phyloP scores from a whole-genome alignment of 306 rosid species.

The Prunus mira region DNA sequence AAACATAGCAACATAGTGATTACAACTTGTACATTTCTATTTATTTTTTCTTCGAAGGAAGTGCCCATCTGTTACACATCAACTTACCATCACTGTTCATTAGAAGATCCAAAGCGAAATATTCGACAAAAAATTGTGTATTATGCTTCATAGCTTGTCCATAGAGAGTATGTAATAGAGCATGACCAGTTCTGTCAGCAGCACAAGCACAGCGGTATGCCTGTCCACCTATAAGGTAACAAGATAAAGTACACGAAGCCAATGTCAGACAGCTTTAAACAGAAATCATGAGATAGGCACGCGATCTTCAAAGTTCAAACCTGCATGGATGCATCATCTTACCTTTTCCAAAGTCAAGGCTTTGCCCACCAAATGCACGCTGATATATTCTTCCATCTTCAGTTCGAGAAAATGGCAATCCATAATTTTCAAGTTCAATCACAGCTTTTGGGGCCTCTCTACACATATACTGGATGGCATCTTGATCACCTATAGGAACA shows the following conservation, averaged over 20 bases:
- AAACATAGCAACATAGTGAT: not conserved
- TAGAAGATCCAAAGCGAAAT: conserved; percentile 79
- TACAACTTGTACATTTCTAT: conserved; percentile 1
- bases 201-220: conserved; percentile 97
- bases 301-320: conserved; percentile 17
- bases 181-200: conserved; percentile 95
- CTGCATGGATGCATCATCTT: conserved; percentile 5
- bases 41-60: not conserved
- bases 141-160: conserved; percentile 92
- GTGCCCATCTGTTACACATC: not conserved
- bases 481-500: conserved; percentile 75
- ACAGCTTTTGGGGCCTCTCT: conserved; percentile 97
- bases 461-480: conserved; percentile 95
- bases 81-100: conserved; percentile 76
- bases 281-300: not conserved
- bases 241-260: conserved; percentile 19
- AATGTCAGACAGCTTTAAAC: conserved; percentile 19
- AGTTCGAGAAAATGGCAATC: conserved; percentile 82
- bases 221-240: conserved; percentile 66
- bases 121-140: conserved; percentile 88
- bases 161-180: conserved; percentile 79
- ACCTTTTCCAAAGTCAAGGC: conserved; percentile 94
- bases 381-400: conserved; percentile 88
- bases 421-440: conserved; percentile 88
- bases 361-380: conserved; percentile 98